These are phyloP conservation scores for Phlegmacium glaucopus DNA, from an alignment of 768 basidiomycete genomes.

Conservation along the genomic window DNA sequence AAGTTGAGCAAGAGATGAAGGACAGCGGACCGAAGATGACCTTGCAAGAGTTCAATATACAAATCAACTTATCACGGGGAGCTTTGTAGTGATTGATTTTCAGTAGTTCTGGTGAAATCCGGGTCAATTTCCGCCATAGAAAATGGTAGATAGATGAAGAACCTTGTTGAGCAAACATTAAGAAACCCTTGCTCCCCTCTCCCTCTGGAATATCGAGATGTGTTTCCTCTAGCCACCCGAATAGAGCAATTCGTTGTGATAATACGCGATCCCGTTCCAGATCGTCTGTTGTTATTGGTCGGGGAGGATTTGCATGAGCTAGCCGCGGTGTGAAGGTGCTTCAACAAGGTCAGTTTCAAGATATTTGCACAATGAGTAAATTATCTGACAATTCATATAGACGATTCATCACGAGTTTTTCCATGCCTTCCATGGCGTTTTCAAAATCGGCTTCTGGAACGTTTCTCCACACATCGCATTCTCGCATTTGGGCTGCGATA, in stretches of 20 bases:
- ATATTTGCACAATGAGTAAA: conserved; percentile 1
- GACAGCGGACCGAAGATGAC: conserved; percentile 87
- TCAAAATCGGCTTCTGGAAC: conserved; percentile 84
- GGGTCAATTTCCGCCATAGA: conserved; percentile 1
- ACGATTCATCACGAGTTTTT: conserved; percentile 99
- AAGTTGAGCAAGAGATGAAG: conserved; percentile 2
- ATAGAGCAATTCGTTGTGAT: conserved; percentile 84
- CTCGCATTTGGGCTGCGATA: conserved; percentile 84
- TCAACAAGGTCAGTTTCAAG: conserved; percentile 11
- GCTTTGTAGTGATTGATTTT: conserved; percentile 99
- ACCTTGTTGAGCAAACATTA: conserved; percentile 91
- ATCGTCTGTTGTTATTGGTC: conserved; percentile 88
- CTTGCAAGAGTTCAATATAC: conserved; percentile 96
- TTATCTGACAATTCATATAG: conserved; percentile 86
- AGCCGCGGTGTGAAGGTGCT: conserved; percentile 94
- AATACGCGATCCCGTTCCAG: conserved; percentile 94
- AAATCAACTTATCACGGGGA: conserved; percentile 96
- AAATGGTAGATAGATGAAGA: conserved; percentile 4
- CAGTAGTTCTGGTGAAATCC: conserved; percentile 60
- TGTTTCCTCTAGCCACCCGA: conserved; percentile 84
- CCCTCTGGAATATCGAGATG: conserved; percentile 89
- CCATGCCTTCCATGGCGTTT: conserved; percentile 97
- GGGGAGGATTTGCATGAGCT: conserved; percentile 57
- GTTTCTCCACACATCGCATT: conserved; percentile 79
- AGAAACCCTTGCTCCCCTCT: conserved; percentile 73